A percentile compares a stretch with the other conserved stretches of the same genome.
Evolutionary conservation across 1,284 basidiomycete species (phyloP).

Genomic region (Boletus mariae): DNA sequence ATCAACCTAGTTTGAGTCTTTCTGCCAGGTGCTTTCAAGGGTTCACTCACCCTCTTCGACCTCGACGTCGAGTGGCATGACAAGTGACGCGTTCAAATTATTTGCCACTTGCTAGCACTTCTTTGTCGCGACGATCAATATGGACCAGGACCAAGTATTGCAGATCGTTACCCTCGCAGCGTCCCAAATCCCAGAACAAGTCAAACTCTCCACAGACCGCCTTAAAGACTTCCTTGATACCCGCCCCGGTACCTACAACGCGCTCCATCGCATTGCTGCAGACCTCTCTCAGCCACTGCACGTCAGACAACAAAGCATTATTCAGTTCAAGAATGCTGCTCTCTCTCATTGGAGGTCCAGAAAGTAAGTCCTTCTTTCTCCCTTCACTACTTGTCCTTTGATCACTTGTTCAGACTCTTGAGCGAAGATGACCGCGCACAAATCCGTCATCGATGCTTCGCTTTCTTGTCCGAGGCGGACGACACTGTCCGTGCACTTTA

Average conservation of each 20-base stretch:
- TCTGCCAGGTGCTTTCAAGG: not conserved
- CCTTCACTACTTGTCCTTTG: constrained; percentile 11
- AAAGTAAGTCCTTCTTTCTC: constrained; percentile 46
- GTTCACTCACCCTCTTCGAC: not conserved
- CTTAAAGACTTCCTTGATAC: constrained; percentile 63
- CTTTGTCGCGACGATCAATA: constrained; percentile 22
- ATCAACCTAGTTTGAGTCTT: not conserved
- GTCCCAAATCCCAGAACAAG: constrained; percentile 60
- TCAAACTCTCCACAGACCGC: constrained; percentile 57
- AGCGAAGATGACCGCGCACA: constrained; percentile 57
- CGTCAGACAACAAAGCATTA: constrained; percentile 74
- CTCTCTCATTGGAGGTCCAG: constrained; percentile 65
- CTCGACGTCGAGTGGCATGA: constrained; percentile 3
- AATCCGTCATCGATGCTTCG: constrained; percentile 58
- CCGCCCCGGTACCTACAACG: constrained; percentile 61
- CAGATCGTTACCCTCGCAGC: constrained; percentile 61
- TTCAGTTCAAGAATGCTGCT: constrained; percentile 77
- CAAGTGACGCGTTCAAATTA: constrained; percentile 27
- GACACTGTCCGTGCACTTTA: constrained; percentile 50
- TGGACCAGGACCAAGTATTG: constrained; percentile 54
- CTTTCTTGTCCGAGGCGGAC: constrained; percentile 68
- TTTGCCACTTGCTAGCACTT: constrained; percentile 14
- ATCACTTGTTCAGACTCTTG: constrained; percentile 47
- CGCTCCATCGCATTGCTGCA: constrained; percentile 68
- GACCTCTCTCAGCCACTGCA: constrained; percentile 52